Base-by-base conservation (phyloP, 2,329 filamentous ascomycete genomes). In the Onygenales sp. region DNA sequence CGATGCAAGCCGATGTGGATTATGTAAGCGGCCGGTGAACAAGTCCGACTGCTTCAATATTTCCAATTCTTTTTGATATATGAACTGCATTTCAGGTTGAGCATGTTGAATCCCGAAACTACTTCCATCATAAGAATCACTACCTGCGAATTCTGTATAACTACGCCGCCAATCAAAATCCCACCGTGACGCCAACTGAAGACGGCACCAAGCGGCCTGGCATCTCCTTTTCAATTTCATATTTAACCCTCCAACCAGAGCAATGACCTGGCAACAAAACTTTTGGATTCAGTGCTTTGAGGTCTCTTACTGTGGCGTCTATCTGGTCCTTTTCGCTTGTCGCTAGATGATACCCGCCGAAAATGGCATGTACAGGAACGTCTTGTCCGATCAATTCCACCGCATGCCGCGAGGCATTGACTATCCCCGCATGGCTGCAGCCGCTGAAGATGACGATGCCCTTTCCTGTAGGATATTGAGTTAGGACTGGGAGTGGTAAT, bases 391-490 rank as follows among this genome's bases (percentile, higher is more conserved):
- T 58, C 2, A 76, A 64, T 1, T 73, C 64, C 0, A 75, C 42
- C 0, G 77, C 76, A 59, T 79, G 72, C 42, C 68, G 71, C 1
- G 71, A 66, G 2, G 74, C 71, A 58, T 81, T 81, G 51, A 81
- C 73, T 7, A 81, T 74, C 0, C 78, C 78, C 0, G 78, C 76
- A 54, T 81, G 78, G 57, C 75, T 78, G 64, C 78, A 81, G 9
- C 78, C 78, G 0, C 78, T 79, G 60, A 81, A 78, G 17, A 81
- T 67, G 2, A 81, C 74, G 2, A 81, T 68, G 0, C 78, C 78
- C 56, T 75, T 76, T 10, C 66, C 76, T 77, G 51, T 0, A 47
- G 21, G 33, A n/a, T 9, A 14, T 31, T 9, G 14, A 13, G 2
- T n/a, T 48, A 50, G 11, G 35, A 44, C 27, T 13, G 31, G 21